Conservation (phyloP, 345 rosid species). For the Citrus glauca region DNA sequence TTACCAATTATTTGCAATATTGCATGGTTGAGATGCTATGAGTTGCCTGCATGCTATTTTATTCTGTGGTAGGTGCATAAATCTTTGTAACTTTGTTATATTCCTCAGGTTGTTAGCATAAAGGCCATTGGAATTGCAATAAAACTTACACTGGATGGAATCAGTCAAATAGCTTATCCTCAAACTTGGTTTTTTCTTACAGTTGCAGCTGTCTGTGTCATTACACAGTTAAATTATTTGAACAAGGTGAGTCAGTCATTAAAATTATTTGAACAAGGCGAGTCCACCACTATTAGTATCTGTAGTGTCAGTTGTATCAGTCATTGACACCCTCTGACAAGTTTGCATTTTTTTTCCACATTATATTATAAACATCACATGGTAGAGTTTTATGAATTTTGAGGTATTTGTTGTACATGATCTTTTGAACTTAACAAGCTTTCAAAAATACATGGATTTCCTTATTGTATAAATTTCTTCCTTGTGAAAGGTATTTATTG, state of each 20-base stretch:
- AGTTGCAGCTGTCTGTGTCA: conserved; percentile 78
- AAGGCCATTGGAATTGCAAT: conserved; percentile 94
- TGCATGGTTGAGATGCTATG: neutral
- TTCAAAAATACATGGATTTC: neutral
- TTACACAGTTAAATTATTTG: conserved; percentile 83
- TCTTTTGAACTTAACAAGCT: neutral
- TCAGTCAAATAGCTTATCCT: conserved; percentile 70
- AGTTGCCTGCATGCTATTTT: neutral
- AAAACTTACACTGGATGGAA: conserved; percentile 82
- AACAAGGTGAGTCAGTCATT: conserved; percentile 57
- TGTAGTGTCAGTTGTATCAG: neutral
- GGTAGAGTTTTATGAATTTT: neutral
- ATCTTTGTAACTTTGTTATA: neutral
- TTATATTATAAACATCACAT: neutral
- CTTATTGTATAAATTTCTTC: neutral
- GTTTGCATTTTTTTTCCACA: neutral
- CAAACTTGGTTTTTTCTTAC: conserved; percentile 91
- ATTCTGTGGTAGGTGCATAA: neutral
- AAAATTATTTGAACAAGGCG: conserved; percentile 32
- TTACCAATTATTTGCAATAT: neutral
- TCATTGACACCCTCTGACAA: neutral
- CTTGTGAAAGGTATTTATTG: neutral
- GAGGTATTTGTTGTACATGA: neutral
- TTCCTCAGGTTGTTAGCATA: conserved; percentile 78
- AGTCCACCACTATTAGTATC: neutral